These are phyloP conservation scores for Pezicula radicicola DNA, from an alignment of 2,329 filamentous ascomycete genomes.

Conservation along the genomic window DNA sequence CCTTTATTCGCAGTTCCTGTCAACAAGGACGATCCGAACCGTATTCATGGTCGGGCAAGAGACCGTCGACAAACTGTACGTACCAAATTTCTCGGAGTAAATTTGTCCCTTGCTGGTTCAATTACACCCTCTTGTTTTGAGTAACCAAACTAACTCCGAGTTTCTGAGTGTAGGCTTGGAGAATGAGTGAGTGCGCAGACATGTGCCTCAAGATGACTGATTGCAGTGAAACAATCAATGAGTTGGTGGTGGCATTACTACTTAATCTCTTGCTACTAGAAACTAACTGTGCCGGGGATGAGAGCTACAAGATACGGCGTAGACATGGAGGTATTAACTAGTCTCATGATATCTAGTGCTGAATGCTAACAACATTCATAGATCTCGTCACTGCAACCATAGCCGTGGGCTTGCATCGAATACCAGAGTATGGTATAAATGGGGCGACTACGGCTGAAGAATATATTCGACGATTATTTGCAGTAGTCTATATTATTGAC, in stretches of 20 bases:
- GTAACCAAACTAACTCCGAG: too few relatives aligned
- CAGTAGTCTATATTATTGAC: slow-evolving; percentile 19
- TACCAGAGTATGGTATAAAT: slow-evolving; percentile 16
- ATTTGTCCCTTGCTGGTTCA: too few relatives aligned
- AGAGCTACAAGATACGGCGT: slow-evolving; percentile 20
- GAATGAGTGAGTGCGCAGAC: slow-evolving; percentile 28
- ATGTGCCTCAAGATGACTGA: slow-evolving; percentile 18
- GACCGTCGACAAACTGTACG: slow-evolving; percentile 20
- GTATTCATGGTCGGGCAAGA: not conserved
- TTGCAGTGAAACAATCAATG: slow-evolving; percentile 15
- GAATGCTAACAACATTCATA: not conserved
- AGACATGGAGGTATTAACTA: slow-evolving; percentile 12
- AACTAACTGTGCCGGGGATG: slow-evolving; percentile 20
- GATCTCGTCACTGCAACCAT: slow-evolving; percentile 21
- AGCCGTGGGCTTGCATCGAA: slow-evolving; percentile 23
- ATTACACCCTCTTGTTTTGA: too few relatives aligned
- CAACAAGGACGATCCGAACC: slow-evolving; percentile 9
- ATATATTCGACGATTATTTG: slow-evolving; percentile 23
- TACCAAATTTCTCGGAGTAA: too few relatives aligned
- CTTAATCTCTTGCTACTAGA: slow-evolving; percentile 17
- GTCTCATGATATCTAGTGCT: not conserved
- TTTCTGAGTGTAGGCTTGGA: slow-evolving; percentile 11
- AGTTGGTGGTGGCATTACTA: slow-evolving; percentile 16
- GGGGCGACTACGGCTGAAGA: slow-evolving; percentile 23
- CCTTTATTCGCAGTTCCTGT: slow-evolving; percentile 18